Percentiles rank a stretch among this genome's conserved stretches.
phyloP scores from a whole-genome alignment of 2,329 filamentous ascomycete species.

The Cladosporium oxysporum region DNA sequence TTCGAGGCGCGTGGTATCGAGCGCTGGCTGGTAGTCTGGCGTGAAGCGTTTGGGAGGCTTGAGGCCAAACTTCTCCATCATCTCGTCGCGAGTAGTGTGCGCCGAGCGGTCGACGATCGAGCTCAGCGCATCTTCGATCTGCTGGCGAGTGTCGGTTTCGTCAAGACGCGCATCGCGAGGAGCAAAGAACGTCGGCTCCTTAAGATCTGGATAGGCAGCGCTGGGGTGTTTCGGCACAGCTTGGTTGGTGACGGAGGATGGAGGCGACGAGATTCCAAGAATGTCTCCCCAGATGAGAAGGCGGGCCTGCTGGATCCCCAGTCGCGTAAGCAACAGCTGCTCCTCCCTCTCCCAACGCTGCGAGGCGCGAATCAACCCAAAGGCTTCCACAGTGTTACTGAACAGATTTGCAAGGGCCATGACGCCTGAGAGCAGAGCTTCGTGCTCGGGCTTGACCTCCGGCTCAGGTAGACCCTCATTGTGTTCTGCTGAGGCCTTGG shows the following conservation, averaged over 20 bases:
- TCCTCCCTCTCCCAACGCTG: constrained; percentile 47
- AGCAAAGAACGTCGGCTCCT: constrained; percentile 48
- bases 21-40: constrained; percentile 41
- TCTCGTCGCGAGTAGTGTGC: constrained; percentile 42
- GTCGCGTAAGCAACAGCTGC: constrained; percentile 45
- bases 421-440: constrained; percentile 41
- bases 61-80: constrained; percentile 50
- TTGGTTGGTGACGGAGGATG: constrained; percentile 44
- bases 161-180: constrained; percentile 46
- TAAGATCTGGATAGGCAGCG: constrained; percentile 47
- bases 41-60: constrained; percentile 46
- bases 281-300: constrained; percentile 52
- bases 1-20: constrained; percentile 48
- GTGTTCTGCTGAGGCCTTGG: constrained; percentile 17
- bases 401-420: constrained; percentile 48
- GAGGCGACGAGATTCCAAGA: constrained; percentile 48
- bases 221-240: constrained; percentile 49
- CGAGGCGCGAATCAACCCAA: constrained; percentile 47
- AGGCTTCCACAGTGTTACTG: constrained; percentile 51
- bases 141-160: constrained; percentile 39
- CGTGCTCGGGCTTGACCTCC: constrained; percentile 30
- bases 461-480: constrained; percentile 13
- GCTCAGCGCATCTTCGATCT: constrained; percentile 44
- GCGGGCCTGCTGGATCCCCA: constrained; percentile 51
- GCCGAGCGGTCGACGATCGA: constrained; percentile 49